phyloP scores from a whole-genome alignment of 306 rosid genomes.

The Castanea sativa region DNA sequence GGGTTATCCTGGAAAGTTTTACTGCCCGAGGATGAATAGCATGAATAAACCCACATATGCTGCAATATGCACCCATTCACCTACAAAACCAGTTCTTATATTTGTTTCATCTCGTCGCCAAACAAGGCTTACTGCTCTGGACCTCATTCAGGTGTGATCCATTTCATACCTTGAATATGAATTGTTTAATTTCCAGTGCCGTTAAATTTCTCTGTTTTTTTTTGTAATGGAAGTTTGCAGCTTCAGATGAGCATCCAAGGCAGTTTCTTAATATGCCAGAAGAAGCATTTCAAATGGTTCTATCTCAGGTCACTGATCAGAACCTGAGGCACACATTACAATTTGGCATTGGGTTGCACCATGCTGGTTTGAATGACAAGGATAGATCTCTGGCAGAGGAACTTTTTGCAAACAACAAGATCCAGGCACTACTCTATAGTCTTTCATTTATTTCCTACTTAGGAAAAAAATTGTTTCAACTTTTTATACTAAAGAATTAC shows the following conservation, averaged over 20 bases:
- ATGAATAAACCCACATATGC: slow-evolving; percentile 99
- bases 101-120: slow-evolving; percentile 97
- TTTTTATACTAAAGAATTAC: slow-evolving; percentile 17
- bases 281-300: slow-evolving; percentile 86
- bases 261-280: slow-evolving; percentile 85
- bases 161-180: slow-evolving; percentile 14
- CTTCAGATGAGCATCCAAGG: slow-evolving; percentile 88
- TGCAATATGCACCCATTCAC: slow-evolving; percentile 97
- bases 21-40: slow-evolving; percentile 98
- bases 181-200: slow-evolving; percentile 17
- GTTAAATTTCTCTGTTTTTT: slow-evolving; percentile 18
- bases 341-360: slow-evolving; percentile 94
- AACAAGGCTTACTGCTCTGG: slow-evolving; percentile 94
- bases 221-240: slow-evolving; percentile 65
- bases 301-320: slow-evolving; percentile 85
- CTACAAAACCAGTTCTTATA: slow-evolving; percentile 93
- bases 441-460: not conserved
- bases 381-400: slow-evolving; percentile 95
- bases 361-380: slow-evolving; percentile 93
- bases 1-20: slow-evolving; percentile 99
- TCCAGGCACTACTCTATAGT: slow-evolving; percentile 67
- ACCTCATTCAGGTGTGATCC: slow-evolving; percentile 77
- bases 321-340: slow-evolving; percentile 95
- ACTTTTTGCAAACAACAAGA: slow-evolving; percentile 89
- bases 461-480: not conserved